Conservation (phyloP, 805 yeast genomes). For the Peterozyma toletana region DNA sequence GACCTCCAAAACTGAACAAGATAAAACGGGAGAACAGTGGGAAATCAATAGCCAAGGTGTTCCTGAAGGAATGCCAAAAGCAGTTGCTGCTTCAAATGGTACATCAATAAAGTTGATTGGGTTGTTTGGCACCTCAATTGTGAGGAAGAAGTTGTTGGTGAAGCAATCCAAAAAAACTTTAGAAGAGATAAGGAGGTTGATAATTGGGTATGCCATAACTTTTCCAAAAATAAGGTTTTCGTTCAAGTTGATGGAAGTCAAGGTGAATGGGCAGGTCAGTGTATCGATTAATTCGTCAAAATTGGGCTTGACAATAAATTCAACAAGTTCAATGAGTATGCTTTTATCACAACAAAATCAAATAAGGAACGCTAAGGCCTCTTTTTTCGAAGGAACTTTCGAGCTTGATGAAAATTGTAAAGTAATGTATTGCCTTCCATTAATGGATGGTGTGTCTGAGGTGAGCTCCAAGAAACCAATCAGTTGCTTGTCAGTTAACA, state of each 20-base stretch:
- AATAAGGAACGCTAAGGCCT: conserved; percentile 9
- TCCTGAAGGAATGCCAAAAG: conserved; percentile 10
- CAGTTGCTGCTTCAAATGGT: conserved; percentile 24
- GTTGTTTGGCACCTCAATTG: conserved; percentile 24
- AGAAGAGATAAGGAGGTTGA: conserved; percentile 16
- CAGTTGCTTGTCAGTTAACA: conserved; percentile 26
- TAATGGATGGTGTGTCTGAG: conserved; percentile 21
- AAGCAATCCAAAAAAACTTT: conserved; percentile 18
- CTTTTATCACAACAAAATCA: conserved; percentile 12
- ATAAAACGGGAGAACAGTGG: conserved; percentile 29
- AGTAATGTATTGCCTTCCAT: conserved; percentile 22
- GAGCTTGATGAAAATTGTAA: not conserved
- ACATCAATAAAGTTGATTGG: conserved; percentile 26
- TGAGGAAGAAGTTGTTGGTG: conserved; percentile 22
- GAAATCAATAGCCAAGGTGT: conserved; percentile 21
- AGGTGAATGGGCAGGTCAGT: conserved; percentile 10
- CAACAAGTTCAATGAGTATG: conserved; percentile 7
- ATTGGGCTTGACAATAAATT: conserved; percentile 8
- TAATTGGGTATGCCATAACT: conserved; percentile 24
- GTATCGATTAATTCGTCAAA: conserved; percentile 7
- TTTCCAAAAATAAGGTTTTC: conserved; percentile 23
- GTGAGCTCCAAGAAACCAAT: conserved; percentile 14
- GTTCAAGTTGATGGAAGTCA: conserved; percentile 14
- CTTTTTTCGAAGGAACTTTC: conserved; percentile 12
- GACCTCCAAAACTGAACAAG: conserved; percentile 20